Conservation (phyloP, 2,329 filamentous ascomycete genomes). For the Niveomyces coronatus region DNA sequence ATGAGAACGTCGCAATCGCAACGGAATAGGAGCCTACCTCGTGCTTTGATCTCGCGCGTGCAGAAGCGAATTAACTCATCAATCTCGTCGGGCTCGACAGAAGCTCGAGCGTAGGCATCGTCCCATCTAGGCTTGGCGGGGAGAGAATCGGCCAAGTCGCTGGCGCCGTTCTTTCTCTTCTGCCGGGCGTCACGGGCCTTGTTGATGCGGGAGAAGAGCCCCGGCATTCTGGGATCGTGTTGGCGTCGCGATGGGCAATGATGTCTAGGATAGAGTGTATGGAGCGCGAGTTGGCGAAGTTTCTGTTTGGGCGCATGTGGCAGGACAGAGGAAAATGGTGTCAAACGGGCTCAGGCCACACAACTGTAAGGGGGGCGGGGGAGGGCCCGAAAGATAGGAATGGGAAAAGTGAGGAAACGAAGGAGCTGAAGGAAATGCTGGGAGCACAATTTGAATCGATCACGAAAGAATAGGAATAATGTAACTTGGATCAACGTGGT, state of each 20-base stretch:
- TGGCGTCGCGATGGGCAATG: conserved; percentile 1
- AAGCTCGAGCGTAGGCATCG: conserved; percentile 74
- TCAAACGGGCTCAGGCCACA: too few relatives aligned
- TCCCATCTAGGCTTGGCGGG: conserved; percentile 71
- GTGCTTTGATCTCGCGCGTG: conserved; percentile 82
- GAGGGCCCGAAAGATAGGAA: not conserved
- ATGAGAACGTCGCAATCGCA: conserved; percentile 10
- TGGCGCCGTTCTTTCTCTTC: conserved; percentile 58
- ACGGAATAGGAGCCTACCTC: conserved; percentile 54
- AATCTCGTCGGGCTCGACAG: conserved; percentile 82
- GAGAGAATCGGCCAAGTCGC: conserved; percentile 38
- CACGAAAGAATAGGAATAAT: too few relatives aligned
- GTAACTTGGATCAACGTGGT: too few relatives aligned
- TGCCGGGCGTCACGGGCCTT: conserved; percentile 33
- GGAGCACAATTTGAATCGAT: too few relatives aligned
- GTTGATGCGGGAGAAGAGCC: conserved; percentile 56
- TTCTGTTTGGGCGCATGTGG: not conserved
- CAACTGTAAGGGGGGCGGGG: too few relatives aligned
- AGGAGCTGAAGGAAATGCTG: not conserved
- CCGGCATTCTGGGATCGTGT: conserved; percentile 35
- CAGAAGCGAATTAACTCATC: conserved; percentile 77
- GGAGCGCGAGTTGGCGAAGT: not conserved
- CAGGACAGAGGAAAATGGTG: conserved; percentile 2
- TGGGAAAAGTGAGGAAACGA: not conserved
- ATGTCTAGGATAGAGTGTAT: not conserved